Percentiles rank a stretch among this genome's conserved stretches.
These are phyloP conservation scores for Pseudevernia furfuracea DNA, from an alignment of 495 filamentous ascomycete species.

Conservation along the genomic window DNA sequence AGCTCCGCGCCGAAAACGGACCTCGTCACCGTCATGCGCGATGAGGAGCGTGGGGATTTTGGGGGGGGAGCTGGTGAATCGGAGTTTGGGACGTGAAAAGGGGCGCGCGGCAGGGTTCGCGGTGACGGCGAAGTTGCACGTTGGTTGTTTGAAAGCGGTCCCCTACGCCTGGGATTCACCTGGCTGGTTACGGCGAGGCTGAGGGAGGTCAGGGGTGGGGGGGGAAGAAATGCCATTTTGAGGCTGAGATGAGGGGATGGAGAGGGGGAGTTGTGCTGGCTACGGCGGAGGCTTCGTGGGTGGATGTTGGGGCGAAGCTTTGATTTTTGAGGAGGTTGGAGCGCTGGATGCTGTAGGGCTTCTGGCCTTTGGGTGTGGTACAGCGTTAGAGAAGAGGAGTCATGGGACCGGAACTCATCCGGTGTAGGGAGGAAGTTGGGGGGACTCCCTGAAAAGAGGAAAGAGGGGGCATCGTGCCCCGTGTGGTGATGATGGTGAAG, in stretches of 20 bases:
- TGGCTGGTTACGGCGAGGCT: slow-evolving; percentile 47
- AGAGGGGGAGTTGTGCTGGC: slow-evolving; percentile 37
- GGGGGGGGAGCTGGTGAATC: slow-evolving; percentile 38
- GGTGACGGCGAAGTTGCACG: slow-evolving; percentile 53
- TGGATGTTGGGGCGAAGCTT: slow-evolving; percentile 30
- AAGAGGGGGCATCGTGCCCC: background rate
- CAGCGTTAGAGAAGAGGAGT: background rate
- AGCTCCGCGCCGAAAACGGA: slow-evolving; percentile 38
- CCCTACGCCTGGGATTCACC: slow-evolving; percentile 43
- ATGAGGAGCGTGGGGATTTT: slow-evolving; percentile 43
- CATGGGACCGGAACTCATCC: background rate
- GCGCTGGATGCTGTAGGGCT: background rate
- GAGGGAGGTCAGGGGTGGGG: slow-evolving; percentile 32
- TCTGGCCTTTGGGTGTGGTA: background rate
- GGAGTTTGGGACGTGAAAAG: slow-evolving; percentile 39
- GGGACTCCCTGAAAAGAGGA: too few relatives aligned
- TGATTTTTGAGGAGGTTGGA: background rate
- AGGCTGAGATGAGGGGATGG: slow-evolving; percentile 38
- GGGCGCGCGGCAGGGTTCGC: slow-evolving; percentile 25
- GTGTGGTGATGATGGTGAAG: background rate
- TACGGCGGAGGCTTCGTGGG: slow-evolving; percentile 40
- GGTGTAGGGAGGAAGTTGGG: background rate
- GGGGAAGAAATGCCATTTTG: slow-evolving; percentile 42
- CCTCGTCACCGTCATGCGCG: slow-evolving; percentile 45
- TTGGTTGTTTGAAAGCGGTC: slow-evolving; percentile 47